Evolutionary conservation across 371 early-diverging fungal genomes (phyloP).

Genomic region (Saksenaea vasiformis): DNA sequence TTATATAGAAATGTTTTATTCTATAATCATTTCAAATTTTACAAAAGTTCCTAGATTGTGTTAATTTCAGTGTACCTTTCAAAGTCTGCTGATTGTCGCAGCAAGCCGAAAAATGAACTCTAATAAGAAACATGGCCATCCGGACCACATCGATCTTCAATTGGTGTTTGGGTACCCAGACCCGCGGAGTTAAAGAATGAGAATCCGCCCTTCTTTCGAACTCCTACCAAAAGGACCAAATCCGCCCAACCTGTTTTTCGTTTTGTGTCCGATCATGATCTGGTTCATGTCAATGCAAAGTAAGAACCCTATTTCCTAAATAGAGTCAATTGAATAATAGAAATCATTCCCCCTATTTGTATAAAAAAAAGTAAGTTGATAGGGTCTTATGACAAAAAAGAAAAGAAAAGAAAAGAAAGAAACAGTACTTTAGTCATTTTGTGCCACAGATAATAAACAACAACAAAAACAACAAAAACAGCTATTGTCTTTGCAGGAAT

Average conservation of each 20-base stretch:
- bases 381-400: too few species aligned
- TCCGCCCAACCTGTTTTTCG: neutral
- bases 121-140: conserved; percentile 7
- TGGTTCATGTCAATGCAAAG: neutral
- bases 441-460: too few species aligned
- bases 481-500: too few species aligned
- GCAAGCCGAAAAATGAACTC: neutral
- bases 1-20: neutral
- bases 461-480: too few species aligned
- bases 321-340: too few species aligned
- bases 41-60: too few species aligned
- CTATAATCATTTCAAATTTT: too few species aligned
- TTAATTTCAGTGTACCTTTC: neutral
- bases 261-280: neutral
- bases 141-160: conserved; percentile 7
- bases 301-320: too few species aligned
- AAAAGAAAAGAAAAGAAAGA: too few species aligned
- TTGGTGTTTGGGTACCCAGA: conserved; percentile 5
- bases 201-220: conserved; percentile 1
- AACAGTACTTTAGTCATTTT: too few species aligned
- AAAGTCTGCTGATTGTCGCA: neutral
- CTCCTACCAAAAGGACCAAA: neutral
- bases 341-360: too few species aligned
- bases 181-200: neutral
- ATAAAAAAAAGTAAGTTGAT: neutral